phyloP scores from a whole-genome alignment of 805 yeast species.

The Wickerhamiella dianesei region DNA sequence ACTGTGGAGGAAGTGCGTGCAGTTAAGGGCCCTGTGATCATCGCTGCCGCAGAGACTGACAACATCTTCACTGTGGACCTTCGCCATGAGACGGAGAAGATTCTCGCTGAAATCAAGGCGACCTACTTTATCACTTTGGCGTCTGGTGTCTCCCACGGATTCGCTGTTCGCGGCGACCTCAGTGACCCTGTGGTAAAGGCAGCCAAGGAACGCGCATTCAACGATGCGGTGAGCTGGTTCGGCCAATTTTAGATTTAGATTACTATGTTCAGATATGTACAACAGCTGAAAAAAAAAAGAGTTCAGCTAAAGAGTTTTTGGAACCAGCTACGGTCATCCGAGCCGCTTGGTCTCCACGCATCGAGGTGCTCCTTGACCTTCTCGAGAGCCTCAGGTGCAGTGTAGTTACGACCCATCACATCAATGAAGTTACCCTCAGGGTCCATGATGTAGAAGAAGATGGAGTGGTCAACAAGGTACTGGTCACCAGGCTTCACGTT shows the following conservation, averaged over 20 bases:
- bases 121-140: constrained; percentile 49
- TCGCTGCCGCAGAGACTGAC: constrained; percentile 68
- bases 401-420: constrained; percentile 84
- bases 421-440: constrained; percentile 95
- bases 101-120: constrained; percentile 39
- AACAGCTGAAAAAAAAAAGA: background rate
- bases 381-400: constrained; percentile 60
- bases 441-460: constrained; percentile 94
- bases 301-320: constrained; percentile 8
- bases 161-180: constrained; percentile 63
- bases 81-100: constrained; percentile 48
- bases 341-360: constrained; percentile 47
- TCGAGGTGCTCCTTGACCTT: constrained; percentile 65
- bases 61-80: constrained; percentile 45
- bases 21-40: constrained; percentile 48
- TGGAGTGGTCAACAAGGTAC: constrained; percentile 92
- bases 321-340: constrained; percentile 13
- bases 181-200: constrained; percentile 37
- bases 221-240: constrained; percentile 27
- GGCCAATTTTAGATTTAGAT: constrained; percentile 2
- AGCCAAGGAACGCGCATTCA: constrained; percentile 54
- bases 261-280: background rate
- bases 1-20: constrained; percentile 48
- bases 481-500: constrained; percentile 91
- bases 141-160: constrained; percentile 63